A percentile compares a stretch with the other conserved stretches of the same genome.
Conservation (phyloP, 139 green algal genomes). For the Chlorella ohadii region DNA sequence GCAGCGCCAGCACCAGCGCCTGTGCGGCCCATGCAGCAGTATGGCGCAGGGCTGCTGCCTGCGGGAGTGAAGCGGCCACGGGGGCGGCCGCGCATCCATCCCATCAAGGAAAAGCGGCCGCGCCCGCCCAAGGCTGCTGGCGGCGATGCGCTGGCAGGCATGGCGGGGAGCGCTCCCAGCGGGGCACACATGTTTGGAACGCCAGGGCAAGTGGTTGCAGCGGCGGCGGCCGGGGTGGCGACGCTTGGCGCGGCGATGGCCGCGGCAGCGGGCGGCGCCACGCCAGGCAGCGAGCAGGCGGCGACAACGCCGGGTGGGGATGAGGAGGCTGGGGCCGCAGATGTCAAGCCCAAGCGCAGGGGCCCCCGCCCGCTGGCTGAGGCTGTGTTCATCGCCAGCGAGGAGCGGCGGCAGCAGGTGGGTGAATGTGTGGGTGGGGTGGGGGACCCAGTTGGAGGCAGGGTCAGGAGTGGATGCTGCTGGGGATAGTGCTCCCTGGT, state of each 20-base stretch:
- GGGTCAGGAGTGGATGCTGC: too few species aligned
- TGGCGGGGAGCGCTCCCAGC: neutral
- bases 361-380: constrained; percentile 1
- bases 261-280: too few species aligned
- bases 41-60: neutral
- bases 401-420: constrained; percentile 14
- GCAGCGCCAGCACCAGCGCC: neutral
- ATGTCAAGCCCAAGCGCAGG: neutral
- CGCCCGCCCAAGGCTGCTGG: neutral
- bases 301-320: neutral
- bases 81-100: constrained; percentile 5
- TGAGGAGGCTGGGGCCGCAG: neutral
- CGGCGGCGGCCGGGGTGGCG: too few species aligned
- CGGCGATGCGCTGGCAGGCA: neutral
- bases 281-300: neutral
- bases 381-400: neutral
- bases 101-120: neutral
- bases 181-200: too few species aligned
- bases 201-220: too few species aligned
- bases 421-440: too few species aligned
- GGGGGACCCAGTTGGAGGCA: too few species aligned
- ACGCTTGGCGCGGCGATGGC: too few species aligned
- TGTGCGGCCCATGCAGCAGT: neutral
- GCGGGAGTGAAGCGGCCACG: neutral
- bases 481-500: too few species aligned